phyloP scores from a whole-genome alignment of 306 rosid genomes.

The Trichosanthes truncata region DNA sequence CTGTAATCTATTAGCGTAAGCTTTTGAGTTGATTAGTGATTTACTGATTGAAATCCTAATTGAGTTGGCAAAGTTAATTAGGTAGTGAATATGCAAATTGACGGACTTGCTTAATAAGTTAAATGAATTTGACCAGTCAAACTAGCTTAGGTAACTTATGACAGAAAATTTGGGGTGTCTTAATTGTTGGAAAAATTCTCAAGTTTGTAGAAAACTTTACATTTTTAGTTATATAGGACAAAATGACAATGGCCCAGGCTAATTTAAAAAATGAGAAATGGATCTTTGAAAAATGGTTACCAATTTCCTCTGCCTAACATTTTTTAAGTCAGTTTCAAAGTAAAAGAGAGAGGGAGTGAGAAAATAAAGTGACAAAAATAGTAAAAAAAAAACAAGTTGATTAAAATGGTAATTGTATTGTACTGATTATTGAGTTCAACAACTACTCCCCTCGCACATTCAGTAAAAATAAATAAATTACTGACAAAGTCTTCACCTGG shows the following conservation, averaged over 20 bases:
- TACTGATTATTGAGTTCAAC: background rate
- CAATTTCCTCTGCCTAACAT: background rate
- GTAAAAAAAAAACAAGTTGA: background rate
- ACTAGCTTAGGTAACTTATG: no score
- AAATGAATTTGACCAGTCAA: no score
- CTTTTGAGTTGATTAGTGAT: no score
- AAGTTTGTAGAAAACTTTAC: no score
- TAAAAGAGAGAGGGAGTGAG: background rate
- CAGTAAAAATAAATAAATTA: background rate
- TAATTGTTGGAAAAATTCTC: no score
- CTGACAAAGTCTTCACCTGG: background rate
- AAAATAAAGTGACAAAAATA: background rate
- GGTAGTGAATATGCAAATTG: no score
- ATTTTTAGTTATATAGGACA: no score
- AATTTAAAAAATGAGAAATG: background rate
- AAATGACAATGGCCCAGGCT: background rate
- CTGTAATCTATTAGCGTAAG: no score
- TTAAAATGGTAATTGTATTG: background rate
- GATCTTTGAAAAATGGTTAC: background rate
- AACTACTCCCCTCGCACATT: background rate
- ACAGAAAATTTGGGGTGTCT: no score
- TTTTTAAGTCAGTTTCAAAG: background rate
- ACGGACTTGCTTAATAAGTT: no score
- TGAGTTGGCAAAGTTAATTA: no score
- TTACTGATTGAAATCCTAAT: no score